phyloP scores from a whole-genome alignment of 2,329 filamentous ascomycete species.

The Huntiella decipiens region DNA sequence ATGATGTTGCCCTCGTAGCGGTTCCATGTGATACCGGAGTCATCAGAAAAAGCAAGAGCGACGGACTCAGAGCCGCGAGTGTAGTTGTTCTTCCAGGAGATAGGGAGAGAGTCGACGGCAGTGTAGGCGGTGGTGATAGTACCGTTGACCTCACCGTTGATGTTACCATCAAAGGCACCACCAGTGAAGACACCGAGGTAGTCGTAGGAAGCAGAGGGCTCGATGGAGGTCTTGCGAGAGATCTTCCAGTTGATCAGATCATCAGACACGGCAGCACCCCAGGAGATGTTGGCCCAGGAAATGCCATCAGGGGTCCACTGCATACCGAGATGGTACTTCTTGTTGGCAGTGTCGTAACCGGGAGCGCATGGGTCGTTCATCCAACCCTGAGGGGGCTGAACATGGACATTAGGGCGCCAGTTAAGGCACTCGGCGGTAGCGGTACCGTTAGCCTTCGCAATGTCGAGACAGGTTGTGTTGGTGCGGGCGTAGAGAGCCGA shows the following conservation, averaged over 20 bases:
- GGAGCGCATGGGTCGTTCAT: slow-evolving; percentile 27
- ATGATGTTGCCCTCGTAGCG: slow-evolving; percentile 14
- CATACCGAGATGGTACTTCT: slow-evolving; percentile 26
- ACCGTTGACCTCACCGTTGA: slow-evolving; percentile 17
- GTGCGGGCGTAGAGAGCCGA: background rate
- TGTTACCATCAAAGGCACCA: slow-evolving; percentile 23
- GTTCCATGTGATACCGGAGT: slow-evolving; percentile 15
- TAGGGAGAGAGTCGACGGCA: slow-evolving; percentile 24
- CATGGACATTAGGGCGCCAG: slow-evolving; percentile 20
- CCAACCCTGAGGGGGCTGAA: slow-evolving; percentile 22
- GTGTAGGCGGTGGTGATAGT: slow-evolving; percentile 26
- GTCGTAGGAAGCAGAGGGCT: slow-evolving; percentile 20
- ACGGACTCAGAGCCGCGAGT: slow-evolving; percentile 27
- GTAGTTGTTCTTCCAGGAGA: slow-evolving; percentile 27
- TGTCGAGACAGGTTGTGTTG: slow-evolving; percentile 1
- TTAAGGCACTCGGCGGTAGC: slow-evolving; percentile 8
- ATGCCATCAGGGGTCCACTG: slow-evolving; percentile 15
- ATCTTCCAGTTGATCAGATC: slow-evolving; percentile 20
- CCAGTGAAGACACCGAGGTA: slow-evolving; percentile 27
- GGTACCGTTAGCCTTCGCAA: slow-evolving; percentile 7
- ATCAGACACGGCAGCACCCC: slow-evolving; percentile 21
- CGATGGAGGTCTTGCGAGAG: slow-evolving; percentile 10
- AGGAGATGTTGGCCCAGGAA: slow-evolving; percentile 15
- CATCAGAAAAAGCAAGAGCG: slow-evolving; percentile 23
- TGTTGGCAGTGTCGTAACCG: slow-evolving; percentile 24